Evolutionary conservation across 352 stramenopile species (phyloP).

Genomic region (Phytophthora sansomeana): DNA sequence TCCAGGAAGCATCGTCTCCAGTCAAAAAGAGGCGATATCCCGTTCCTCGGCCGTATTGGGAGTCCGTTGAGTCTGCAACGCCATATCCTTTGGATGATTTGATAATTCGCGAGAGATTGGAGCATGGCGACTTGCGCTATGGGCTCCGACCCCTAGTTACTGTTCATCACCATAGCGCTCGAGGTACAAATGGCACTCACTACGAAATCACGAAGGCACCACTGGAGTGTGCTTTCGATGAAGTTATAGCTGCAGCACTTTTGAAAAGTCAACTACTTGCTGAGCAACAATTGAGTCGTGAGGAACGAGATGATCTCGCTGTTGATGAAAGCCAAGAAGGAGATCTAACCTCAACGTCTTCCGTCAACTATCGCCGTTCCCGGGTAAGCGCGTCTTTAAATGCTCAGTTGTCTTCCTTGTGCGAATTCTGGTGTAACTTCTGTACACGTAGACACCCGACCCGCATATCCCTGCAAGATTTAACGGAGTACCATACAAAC

Average conservation of each 20-base stretch:
- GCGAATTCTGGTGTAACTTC: not conserved
- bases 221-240: slow-evolving; percentile 30
- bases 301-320: not conserved
- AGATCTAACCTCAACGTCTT: not conserved
- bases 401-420: not conserved
- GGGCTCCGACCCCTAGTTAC: slow-evolving; percentile 57
- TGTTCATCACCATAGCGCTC: slow-evolving; percentile 51
- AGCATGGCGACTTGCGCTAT: slow-evolving; percentile 53
- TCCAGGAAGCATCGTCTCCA: slow-evolving; percentile 12
- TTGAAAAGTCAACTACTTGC: slow-evolving; percentile 5
- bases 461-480: slow-evolving; percentile 67
- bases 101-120: slow-evolving; percentile 52
- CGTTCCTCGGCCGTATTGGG: not conserved
- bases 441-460: slow-evolving; percentile 44
- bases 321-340: slow-evolving; percentile 8
- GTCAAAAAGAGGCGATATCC: slow-evolving; percentile 10
- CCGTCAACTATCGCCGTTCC: slow-evolving; percentile 32
- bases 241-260: slow-evolving; percentile 14
- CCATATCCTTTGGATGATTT: slow-evolving; percentile 65
- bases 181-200: slow-evolving; percentile 23
- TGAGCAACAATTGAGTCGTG: not conserved
- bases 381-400: slow-evolving; percentile 7
- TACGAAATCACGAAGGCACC: slow-evolving; percentile 31
- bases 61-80: slow-evolving; percentile 11
- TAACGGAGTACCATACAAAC: slow-evolving; percentile 67